Percentiles rank a stretch among this genome's conserved stretches.
Conservation (phyloP, 176 grass and related monocot species). For the Aegilops umbellulata region DNA sequence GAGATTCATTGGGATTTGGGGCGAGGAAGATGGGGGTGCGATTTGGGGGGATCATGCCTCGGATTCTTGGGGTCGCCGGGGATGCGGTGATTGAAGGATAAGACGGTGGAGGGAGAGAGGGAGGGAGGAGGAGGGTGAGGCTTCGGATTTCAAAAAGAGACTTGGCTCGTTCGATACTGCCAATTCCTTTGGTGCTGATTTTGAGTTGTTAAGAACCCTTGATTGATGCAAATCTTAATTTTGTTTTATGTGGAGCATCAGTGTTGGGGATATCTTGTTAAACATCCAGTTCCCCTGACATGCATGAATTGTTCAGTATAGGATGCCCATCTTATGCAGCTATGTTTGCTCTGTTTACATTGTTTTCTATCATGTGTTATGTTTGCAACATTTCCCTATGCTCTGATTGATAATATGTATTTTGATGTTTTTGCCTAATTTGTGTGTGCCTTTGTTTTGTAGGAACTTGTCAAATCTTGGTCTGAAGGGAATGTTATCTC, state of each 20-base stretch:
- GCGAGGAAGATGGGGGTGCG: too few relatives aligned
- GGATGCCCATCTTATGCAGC: background rate
- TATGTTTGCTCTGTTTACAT: background rate
- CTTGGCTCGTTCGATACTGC: too few relatives aligned
- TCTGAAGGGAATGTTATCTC: conserved; percentile 42
- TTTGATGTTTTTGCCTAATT: background rate
- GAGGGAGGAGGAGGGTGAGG: too few relatives aligned
- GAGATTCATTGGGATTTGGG: too few relatives aligned
- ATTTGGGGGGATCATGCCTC: too few relatives aligned
- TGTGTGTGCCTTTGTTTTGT: background rate
- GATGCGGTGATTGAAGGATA: too few relatives aligned
- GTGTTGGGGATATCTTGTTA: background rate
- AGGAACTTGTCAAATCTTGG: conserved; percentile 66
- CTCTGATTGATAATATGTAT: background rate
- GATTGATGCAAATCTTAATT: too few relatives aligned
- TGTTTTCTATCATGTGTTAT: background rate
- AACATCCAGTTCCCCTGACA: background rate
- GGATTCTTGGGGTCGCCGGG: too few relatives aligned
- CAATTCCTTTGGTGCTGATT: too few relatives aligned
- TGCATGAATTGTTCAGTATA: background rate
- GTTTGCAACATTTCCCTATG: background rate
- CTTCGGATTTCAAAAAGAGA: too few relatives aligned
- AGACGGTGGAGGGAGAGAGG: too few relatives aligned
- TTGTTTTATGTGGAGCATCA: background rate
- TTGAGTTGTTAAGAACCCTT: too few relatives aligned